phyloP scores from a whole-genome alignment of 2,329 filamentous ascomycete species.

The Phialemoniopsis sp. region DNA sequence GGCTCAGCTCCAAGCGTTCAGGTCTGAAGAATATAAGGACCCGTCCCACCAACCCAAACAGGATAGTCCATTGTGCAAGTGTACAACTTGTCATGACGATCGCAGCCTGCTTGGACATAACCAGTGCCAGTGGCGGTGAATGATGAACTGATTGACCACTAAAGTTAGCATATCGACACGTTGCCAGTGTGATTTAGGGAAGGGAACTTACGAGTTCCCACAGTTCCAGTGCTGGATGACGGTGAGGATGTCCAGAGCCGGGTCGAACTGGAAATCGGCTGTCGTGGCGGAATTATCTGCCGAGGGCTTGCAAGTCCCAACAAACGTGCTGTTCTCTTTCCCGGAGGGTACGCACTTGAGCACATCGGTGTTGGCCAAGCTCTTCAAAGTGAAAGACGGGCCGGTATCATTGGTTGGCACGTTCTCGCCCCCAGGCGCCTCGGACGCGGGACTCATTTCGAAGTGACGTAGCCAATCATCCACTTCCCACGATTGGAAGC shows the following conservation, averaged over 20 bases:
- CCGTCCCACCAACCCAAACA: conserved; percentile 20
- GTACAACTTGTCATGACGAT: conserved; percentile 18
- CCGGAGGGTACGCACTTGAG: conserved; percentile 18
- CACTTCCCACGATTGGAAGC: conserved; percentile 26
- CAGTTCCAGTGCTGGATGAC: conserved; percentile 22
- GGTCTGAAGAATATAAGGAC: too few relatives aligned
- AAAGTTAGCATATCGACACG: neutral
- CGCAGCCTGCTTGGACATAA: conserved; percentile 24
- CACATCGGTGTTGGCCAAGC: conserved; percentile 16
- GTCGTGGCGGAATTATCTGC: conserved; percentile 8
- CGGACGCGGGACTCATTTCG: conserved; percentile 16
- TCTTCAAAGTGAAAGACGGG: conserved; percentile 22
- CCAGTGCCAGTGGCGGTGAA: conserved; percentile 19
- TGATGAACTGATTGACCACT: conserved; percentile 11
- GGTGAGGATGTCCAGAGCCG: conserved; percentile 17
- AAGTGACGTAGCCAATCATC: conserved; percentile 22
- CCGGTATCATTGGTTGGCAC: conserved; percentile 17
- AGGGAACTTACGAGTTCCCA: conserved; percentile 18
- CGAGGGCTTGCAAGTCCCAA: conserved; percentile 16
- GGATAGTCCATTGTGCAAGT: conserved; percentile 20
- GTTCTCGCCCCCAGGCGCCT: conserved; percentile 2
- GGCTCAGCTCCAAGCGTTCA: too few relatives aligned
- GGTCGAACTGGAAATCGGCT: conserved; percentile 21
- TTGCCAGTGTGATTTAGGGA: neutral
- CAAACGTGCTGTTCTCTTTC: conserved; percentile 14